These are phyloP conservation scores for Aureobasidium subglaciale DNA, from an alignment of 2,329 filamentous ascomycete genomes.

Conservation along the genomic window DNA sequence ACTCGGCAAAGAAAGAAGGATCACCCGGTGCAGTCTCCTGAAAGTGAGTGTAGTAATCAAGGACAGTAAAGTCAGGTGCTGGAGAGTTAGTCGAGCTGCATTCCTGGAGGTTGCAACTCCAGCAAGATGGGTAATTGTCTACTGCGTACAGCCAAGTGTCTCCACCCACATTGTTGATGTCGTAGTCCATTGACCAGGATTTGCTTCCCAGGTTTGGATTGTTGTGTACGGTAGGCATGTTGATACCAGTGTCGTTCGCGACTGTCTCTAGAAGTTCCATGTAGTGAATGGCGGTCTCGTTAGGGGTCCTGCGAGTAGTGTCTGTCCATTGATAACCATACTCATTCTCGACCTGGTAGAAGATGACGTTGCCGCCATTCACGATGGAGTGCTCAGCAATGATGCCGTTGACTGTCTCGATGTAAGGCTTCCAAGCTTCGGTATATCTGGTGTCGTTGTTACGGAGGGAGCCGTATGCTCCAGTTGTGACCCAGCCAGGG, in stretches of 20 bases:
- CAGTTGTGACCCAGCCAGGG: slow-evolving; percentile 54
- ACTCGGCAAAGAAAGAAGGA: slow-evolving; percentile 52
- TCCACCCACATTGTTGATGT: slow-evolving; percentile 43
- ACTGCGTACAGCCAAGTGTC: slow-evolving; percentile 35
- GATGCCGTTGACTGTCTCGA: slow-evolving; percentile 40
- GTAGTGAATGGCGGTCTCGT: slow-evolving; percentile 41
- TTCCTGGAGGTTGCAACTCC: slow-evolving; percentile 56
- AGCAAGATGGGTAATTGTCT: slow-evolving; percentile 47
- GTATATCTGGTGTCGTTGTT: slow-evolving; percentile 42
- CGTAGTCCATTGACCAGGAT: slow-evolving; percentile 56
- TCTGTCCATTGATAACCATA: slow-evolving; percentile 23
- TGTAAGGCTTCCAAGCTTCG: slow-evolving; percentile 47
- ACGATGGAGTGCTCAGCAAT: slow-evolving; percentile 49
- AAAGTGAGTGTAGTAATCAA: slow-evolving; percentile 41
- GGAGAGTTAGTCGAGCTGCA: slow-evolving; percentile 53
- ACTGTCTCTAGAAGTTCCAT: slow-evolving; percentile 51
- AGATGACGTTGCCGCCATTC: slow-evolving; percentile 50
- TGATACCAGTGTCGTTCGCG: slow-evolving; percentile 50
- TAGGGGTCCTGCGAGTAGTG: slow-evolving; percentile 34
- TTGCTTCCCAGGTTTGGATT: slow-evolving; percentile 53
- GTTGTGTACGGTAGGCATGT: slow-evolving; percentile 52
- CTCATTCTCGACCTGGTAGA: slow-evolving; percentile 56
- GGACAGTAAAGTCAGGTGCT: slow-evolving; percentile 48
- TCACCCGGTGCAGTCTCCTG: slow-evolving; percentile 35
- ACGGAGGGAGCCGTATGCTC: slow-evolving; percentile 50